Evolutionary conservation across 129 eudicot genomes (phyloP).

Genomic region (Arctium lappa): DNA sequence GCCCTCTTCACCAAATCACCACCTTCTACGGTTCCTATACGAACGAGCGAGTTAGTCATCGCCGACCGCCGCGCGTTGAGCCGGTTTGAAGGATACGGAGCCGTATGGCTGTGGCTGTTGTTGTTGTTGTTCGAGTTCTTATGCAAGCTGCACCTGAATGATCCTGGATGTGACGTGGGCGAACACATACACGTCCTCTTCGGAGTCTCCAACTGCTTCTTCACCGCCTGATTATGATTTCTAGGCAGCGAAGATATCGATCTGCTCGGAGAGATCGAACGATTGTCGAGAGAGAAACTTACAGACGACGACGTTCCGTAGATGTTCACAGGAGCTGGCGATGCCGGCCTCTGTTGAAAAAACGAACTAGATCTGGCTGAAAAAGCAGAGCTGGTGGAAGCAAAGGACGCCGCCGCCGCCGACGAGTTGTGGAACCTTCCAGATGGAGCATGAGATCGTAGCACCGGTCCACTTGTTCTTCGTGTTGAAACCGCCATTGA

Average conservation of each 20-base stretch:
- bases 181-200: slow-evolving; percentile 89
- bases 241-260: slow-evolving; percentile 40
- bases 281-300: slow-evolving; percentile 47
- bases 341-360: slow-evolving; percentile 28
- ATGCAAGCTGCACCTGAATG: slow-evolving; percentile 79
- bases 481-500: slow-evolving; percentile 59
- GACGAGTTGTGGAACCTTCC: slow-evolving; percentile 37
- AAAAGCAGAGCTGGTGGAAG: slow-evolving; percentile 42
- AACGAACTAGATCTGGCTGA: slow-evolving; percentile 32
- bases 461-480: slow-evolving; percentile 58
- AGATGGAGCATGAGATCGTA: slow-evolving; percentile 58
- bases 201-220: slow-evolving; percentile 37
- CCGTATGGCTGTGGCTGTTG: slow-evolving; percentile 10
- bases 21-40: slow-evolving; percentile 85
- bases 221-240: slow-evolving; percentile 35
- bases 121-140: slow-evolving; percentile 26
- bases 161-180: slow-evolving; percentile 92
- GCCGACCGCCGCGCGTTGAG: slow-evolving; percentile 81
- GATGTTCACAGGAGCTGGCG: slow-evolving; percentile 48
- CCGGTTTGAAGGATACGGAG: slow-evolving; percentile 52
- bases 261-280: slow-evolving; percentile 52
- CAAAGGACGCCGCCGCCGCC: slow-evolving; percentile 18
- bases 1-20: slow-evolving; percentile 84
- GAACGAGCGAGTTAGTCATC: slow-evolving; percentile 82
- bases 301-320: slow-evolving; percentile 40